A percentile compares a stretch with the other conserved stretches of the same genome.
phyloP scores from a whole-genome alignment of 139 green algal species.

The Astrephomene gubernaculifera region DNA sequence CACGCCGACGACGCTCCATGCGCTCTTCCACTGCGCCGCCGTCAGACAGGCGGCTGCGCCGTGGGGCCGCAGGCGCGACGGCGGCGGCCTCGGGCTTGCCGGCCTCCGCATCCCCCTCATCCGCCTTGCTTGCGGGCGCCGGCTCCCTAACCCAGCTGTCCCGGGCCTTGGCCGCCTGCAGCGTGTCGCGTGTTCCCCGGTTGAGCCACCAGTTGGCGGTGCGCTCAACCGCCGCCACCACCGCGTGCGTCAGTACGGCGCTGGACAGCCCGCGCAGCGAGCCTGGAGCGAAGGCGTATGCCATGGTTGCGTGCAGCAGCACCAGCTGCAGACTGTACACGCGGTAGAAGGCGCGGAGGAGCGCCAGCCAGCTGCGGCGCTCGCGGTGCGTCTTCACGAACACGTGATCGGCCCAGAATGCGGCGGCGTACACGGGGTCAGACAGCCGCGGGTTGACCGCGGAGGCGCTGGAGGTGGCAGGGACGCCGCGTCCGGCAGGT shows the following conservation, averaged over 20 bases:
- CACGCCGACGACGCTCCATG: not conserved
- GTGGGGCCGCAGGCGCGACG: not conserved
- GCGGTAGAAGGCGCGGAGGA: slow-evolving; percentile 69
- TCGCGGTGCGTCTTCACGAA: slow-evolving; percentile 78
- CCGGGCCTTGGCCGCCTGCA: not conserved
- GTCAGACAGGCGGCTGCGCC: slow-evolving; percentile 19
- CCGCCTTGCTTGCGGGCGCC: not conserved
- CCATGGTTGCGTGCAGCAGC: slow-evolving; percentile 68
- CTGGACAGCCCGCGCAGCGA: slow-evolving; percentile 35
- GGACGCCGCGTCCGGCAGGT: not conserved
- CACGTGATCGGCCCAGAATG: slow-evolving; percentile 42
- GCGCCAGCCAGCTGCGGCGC: slow-evolving; percentile 58
- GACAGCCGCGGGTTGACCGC: not conserved
- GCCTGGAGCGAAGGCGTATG: slow-evolving; percentile 3
- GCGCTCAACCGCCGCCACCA: slow-evolving; percentile 35
- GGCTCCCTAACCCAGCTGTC: slow-evolving; percentile 7
- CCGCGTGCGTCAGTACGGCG: slow-evolving; percentile 50
- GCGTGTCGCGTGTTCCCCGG: not conserved
- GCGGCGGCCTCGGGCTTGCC: not conserved
- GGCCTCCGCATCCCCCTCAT: not conserved
- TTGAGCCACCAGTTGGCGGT: slow-evolving; percentile 46
- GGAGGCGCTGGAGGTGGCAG: not conserved
- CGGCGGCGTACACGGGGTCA: slow-evolving; percentile 17
- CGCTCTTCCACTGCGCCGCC: slow-evolving; percentile 19
- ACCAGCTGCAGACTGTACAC: slow-evolving; percentile 74